Percentiles rank a stretch among this genome's conserved stretches.
Conservation (phyloP, 352 stramenopile species). For the Phytopythium litorale region DNA sequence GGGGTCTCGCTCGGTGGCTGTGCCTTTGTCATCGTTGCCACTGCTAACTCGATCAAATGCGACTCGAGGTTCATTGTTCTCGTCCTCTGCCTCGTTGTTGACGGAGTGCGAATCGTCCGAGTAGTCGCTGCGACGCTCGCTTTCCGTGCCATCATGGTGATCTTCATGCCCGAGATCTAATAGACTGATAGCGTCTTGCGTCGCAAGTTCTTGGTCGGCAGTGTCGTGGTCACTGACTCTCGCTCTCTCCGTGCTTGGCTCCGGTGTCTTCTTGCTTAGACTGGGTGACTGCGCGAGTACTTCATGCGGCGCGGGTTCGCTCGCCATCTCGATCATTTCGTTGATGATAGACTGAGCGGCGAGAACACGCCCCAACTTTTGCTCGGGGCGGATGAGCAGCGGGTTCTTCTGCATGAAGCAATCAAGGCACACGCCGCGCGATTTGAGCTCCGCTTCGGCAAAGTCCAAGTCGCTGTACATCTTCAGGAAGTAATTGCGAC, state of each 20-base stretch:
- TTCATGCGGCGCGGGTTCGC: constrained; percentile 27
- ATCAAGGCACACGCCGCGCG: constrained; percentile 46
- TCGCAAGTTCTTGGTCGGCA: neutral
- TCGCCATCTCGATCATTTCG: constrained; percentile 59
- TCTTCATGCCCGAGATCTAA: neutral
- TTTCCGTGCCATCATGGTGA: neutral
- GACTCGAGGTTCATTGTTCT: neutral
- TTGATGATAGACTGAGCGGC: constrained; percentile 69
- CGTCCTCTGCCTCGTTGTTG: neutral
- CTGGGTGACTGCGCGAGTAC: constrained; percentile 12
- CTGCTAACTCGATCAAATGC: neutral
- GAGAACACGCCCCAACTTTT: constrained; percentile 65
- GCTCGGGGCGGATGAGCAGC: constrained; percentile 60
- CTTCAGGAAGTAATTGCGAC: constrained; percentile 73
- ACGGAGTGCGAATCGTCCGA: neutral
- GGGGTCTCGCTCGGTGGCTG: neutral
- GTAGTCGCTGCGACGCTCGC: neutral
- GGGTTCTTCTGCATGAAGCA: constrained; percentile 55
- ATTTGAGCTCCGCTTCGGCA: constrained; percentile 43
- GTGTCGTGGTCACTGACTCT: neutral
- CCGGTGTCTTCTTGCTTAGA: constrained; percentile 1
- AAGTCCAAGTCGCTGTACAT: constrained; percentile 73
- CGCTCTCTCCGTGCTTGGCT: neutral
- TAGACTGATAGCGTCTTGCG: neutral
- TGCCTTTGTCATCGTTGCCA: neutral